A percentile compares a stretch with the other conserved stretches of the same genome.
Conservation (phyloP, 441 rosid species). For the Sinapis alba region DNA sequence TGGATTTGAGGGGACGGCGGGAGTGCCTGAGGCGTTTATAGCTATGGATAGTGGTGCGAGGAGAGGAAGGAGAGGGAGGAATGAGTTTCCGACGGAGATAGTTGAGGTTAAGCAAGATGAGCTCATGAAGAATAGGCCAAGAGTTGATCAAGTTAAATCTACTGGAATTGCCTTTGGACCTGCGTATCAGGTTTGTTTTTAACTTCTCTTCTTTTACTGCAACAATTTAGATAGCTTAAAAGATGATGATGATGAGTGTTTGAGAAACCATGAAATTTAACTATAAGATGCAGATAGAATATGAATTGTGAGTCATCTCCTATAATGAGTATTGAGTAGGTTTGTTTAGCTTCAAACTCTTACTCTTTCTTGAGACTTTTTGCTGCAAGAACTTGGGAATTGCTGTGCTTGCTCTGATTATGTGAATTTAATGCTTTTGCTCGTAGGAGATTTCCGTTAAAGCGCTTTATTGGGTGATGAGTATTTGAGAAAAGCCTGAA, state of each 20-base stretch:
- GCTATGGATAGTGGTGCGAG: constrained; percentile 44
- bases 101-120: constrained; percentile 96
- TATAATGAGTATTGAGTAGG: not conserved
- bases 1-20: constrained; percentile 31
- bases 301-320: not conserved
- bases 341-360: not conserved
- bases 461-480: not conserved
- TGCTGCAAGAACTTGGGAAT: not conserved
- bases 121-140: constrained; percentile 87
- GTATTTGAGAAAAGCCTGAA: not conserved
- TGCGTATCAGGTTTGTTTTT: constrained; percentile 69
- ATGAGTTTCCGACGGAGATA: constrained; percentile 65
- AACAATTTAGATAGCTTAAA: not conserved
- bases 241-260: not conserved
- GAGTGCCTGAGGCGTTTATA: constrained; percentile 40
- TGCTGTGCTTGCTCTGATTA: not conserved
- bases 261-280: not conserved
- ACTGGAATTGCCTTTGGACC: constrained; percentile 98
- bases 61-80: constrained; percentile 78
- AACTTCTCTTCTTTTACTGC: constrained; percentile 10
- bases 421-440: not conserved
- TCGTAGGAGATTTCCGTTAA: not conserved
- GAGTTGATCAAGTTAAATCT: constrained; percentile 80
- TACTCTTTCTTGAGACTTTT: not conserved
- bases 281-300: not conserved